Base-by-base conservation (phyloP, 129 eudicot genomes). In the Lactuca sativa region DNA sequence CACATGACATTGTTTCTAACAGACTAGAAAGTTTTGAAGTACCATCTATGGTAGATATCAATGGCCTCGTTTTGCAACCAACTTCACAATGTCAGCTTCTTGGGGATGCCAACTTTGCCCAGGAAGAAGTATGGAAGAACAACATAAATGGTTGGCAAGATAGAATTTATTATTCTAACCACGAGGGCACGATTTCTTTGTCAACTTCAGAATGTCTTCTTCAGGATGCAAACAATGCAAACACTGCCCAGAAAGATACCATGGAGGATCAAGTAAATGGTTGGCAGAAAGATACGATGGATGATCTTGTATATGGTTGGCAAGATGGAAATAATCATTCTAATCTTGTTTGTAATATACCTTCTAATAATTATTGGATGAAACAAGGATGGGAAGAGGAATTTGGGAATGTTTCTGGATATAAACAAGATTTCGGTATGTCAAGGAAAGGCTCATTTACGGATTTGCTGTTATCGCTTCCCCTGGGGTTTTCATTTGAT, bases 391-490 rank as follows among this genome's bases (percentile, higher is more conserved):
- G 36, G 37, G 84, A 75, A 18, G 73, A 36, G 73, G 58, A 32
- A 10, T 11, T 43, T n/a, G 21, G 34, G 58, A 71, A 58, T 36
- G 52, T 9, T 51, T 15, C 55, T 16, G 41, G 74, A 12, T 13
- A 8, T 66, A 82, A 76, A 71, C 77, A 36, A 41, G 43, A 67
- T 9, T 56, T 67, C 14, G 47, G 51, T 38, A 68, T 88, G 81
- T 55, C 75, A 4, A 76, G 90, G 69, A 78, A 41, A 3, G 98
- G 84, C 71, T 86, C 96, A 2, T 84, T 62, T 15, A 76, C 60
- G 9, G 91, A 89, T 7, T 58, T 89, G 65, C 48, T 92, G 66
- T 62, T 56, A 47, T 69, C 70, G 49, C 88, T 92, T 31, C 96
- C 95, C 13, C 83, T 86, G 0, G 82, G 58, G 48, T 31, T 88